These are phyloP conservation scores for Tulasnella sp. DNA, from an alignment of 768 basidiomycete species.

Conservation along the genomic window DNA sequence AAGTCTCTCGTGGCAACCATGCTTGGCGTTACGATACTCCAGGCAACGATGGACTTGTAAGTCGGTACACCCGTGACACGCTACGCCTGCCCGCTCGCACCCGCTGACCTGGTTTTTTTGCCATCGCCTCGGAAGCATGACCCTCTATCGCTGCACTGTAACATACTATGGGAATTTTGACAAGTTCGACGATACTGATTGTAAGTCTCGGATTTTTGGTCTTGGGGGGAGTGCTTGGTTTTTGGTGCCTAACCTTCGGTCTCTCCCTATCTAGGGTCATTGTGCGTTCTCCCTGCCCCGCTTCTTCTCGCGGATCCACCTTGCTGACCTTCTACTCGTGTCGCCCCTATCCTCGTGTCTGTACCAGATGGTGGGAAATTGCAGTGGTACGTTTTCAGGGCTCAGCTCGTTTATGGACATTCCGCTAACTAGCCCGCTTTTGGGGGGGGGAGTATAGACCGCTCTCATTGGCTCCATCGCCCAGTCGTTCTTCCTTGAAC, in stretches of 20 bases:
- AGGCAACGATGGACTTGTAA: slow-evolving; percentile 23
- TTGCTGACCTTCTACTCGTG: background rate
- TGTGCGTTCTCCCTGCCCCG: background rate
- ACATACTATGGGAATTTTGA: slow-evolving; percentile 19
- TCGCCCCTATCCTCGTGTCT: background rate
- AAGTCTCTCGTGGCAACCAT: background rate
- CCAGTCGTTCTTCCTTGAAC: slow-evolving; percentile 23
- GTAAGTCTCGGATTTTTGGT: background rate
- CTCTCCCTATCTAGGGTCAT: background rate
- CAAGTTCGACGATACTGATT: slow-evolving; percentile 24
- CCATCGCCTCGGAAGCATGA: background rate
- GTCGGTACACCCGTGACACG: background rate
- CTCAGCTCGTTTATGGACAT: background rate
- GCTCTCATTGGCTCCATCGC: slow-evolving; percentile 7
- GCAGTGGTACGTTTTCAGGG: slow-evolving; percentile 11
- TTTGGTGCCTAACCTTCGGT: background rate
- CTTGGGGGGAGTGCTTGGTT: background rate
- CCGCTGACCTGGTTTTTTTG: background rate
- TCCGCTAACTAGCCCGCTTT: background rate
- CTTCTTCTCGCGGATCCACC: too few species aligned
- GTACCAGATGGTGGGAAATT: slow-evolving; percentile 18
- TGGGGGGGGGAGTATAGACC: background rate
- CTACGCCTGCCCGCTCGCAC: background rate
- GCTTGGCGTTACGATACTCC: background rate
- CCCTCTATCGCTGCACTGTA: background rate